These are phyloP conservation scores for Boletus sensibilis DNA, from an alignment of 768 basidiomycete species.

Conservation along the genomic window DNA sequence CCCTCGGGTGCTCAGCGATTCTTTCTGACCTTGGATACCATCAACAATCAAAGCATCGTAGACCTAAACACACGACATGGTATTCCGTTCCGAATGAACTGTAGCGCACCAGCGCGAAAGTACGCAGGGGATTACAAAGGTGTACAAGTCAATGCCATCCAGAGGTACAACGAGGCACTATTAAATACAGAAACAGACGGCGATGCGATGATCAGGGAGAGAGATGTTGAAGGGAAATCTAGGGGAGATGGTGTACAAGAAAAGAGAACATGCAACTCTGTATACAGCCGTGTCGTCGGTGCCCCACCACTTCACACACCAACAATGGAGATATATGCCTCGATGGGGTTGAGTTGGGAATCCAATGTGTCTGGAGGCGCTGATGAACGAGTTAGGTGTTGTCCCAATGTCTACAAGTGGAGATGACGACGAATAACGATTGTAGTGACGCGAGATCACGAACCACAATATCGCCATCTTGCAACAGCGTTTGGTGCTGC, in stretches of 20 bases:
- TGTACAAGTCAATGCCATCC: background rate
- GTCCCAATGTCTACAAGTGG: conserved; percentile 40
- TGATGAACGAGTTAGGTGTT: conserved; percentile 36
- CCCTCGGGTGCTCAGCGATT: background rate
- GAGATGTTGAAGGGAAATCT: background rate
- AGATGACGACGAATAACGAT: conserved; percentile 5
- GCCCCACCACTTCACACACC: conserved; percentile 26
- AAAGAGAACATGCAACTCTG: background rate
- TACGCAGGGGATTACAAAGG: background rate
- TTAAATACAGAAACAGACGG: conserved; percentile 5
- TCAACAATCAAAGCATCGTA: background rate
- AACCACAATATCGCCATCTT: conserved; percentile 46
- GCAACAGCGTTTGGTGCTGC: conserved; percentile 36
- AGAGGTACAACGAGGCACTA: background rate
- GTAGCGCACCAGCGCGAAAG: background rate
- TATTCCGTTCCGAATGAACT: background rate
- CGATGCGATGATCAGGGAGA: background rate
- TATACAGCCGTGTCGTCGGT: background rate
- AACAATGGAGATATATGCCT: conserved; percentile 39
- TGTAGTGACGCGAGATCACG: conserved; percentile 13
- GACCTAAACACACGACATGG: background rate
- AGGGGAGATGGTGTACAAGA: background rate
- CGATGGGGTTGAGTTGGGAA: conserved; percentile 46
- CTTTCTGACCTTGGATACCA: background rate
- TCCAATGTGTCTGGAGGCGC: conserved; percentile 42